Base-by-base conservation (phyloP, 495 filamentous ascomycete species). In the Gamarada debralockiae region DNA sequence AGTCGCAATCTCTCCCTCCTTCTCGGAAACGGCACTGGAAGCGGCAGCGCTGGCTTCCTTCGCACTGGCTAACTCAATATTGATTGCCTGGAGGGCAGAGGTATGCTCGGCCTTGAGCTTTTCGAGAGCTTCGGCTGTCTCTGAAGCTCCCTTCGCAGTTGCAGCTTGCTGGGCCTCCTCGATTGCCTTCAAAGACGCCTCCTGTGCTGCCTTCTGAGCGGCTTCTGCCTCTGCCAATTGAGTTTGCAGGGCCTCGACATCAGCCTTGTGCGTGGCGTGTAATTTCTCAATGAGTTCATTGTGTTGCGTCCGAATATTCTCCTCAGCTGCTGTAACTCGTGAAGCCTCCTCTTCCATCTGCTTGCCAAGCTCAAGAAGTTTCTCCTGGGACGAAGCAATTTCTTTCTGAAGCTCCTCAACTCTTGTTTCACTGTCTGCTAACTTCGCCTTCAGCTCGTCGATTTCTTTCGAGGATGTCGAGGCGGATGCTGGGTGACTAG, bases 371-470 rank as follows among this genome's bases (percentile, higher is more conserved):
- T 58, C 62, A 14, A 57, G 38, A 4, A 65, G 23, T 23, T 60
- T 62, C 44, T 60, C 51, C 31, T 65, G 62, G 3, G 62, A 65
- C 12, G 53, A 45, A 2, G 39, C 50, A 23, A 65, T 57, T 39
- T 80, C 70, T 9, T 66, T 61, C 56, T 76, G 70, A 33, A 77
- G 70, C 22, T 76, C 73, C 0, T 70, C 66, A 6, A 63, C 58
- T 24, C 50, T 52, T 14, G 55, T 57, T 27, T 66, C 70, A 41
- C 65, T 70, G 22, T 65, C 57, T 23, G 57, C 58, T 50, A 79
- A 67, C 61, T 79, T 78, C 9, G 65, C 57, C 60, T 77, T 81
- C 24, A 81, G 61, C 22, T 75, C 73, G 5, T 77, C 78, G 6
- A 75, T 60, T 47, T 77, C 74, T 58, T 74, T 79, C 33, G 71